Evolutionary conservation across 202 grass and related monocot genomes (phyloP).

Genomic region (Musa balbisiana): DNA sequence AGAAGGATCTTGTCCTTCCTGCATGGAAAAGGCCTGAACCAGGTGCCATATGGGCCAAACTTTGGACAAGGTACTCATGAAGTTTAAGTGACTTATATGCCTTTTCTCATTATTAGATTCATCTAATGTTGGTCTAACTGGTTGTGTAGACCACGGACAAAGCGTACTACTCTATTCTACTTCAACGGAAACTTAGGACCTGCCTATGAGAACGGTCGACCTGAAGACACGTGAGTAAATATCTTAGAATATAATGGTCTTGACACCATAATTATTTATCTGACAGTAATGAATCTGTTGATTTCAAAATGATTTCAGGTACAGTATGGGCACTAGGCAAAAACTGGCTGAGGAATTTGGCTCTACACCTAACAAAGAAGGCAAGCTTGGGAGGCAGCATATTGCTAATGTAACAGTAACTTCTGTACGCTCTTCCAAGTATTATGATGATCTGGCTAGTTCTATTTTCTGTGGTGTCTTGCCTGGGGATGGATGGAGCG

Average conservation of each 20-base stretch:
- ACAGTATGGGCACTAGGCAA: slow-evolving; percentile 92
- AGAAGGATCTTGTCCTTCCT: slow-evolving; percentile 86
- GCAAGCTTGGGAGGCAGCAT: slow-evolving; percentile 68
- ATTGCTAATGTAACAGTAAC: slow-evolving; percentile 55
- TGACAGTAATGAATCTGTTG: not conserved
- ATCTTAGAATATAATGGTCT: not conserved
- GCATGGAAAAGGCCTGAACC: slow-evolving; percentile 85
- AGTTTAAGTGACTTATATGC: not conserved
- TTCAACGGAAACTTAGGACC: slow-evolving; percentile 95
- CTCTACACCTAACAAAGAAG: slow-evolving; percentile 71
- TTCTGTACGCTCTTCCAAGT: slow-evolving; percentile 52
- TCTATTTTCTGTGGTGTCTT: slow-evolving; percentile 92
- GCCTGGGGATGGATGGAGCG: slow-evolving; percentile 97
- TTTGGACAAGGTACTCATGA: slow-evolving; percentile 63
- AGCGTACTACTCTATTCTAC: slow-evolving; percentile 82
- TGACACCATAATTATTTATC: not conserved
- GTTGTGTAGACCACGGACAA: slow-evolving; percentile 44
- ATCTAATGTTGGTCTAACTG: slow-evolving; percentile 22
- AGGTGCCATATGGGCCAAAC: slow-evolving; percentile 74
- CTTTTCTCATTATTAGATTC: slow-evolving; percentile 15
- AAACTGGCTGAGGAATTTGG: slow-evolving; percentile 76
- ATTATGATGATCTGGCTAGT: slow-evolving; percentile 62
- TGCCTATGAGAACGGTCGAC: slow-evolving; percentile 67
- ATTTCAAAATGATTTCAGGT: slow-evolving; percentile 41
- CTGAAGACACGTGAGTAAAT: slow-evolving; percentile 70